Conservation (phyloP, 345 rosid genomes). For the Eucalyptus guilfoylei region DNA sequence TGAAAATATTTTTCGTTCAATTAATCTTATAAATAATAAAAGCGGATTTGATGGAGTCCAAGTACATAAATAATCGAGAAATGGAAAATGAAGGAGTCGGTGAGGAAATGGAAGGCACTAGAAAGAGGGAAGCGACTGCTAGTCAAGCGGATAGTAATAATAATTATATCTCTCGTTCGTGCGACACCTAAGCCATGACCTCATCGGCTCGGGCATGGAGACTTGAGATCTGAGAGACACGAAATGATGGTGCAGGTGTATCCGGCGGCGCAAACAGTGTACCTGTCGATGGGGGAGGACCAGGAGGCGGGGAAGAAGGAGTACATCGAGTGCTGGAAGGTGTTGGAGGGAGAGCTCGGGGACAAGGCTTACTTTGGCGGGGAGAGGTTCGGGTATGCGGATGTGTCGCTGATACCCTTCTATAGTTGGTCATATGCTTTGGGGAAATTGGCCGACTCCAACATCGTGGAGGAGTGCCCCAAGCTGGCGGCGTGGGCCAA, state of each 20-base stretch:
- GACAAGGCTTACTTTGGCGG: conserved; percentile 7
- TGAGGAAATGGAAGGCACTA: not conserved
- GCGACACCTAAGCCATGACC: not conserved
- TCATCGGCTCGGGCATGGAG: not conserved
- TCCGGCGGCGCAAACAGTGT: not conserved
- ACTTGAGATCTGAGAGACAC: not conserved
- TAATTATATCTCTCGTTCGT: not conserved
- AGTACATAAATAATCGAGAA: not conserved
- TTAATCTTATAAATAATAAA: no score
- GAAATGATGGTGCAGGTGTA: not conserved
- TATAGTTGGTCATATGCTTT: not conserved
- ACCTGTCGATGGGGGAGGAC: not conserved
- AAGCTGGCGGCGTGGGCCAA: conserved; percentile 7
- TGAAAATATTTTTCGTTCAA: no score
- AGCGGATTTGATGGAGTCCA: no score
- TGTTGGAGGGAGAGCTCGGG: conserved; percentile 8
- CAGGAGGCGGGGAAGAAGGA: conserved; percentile 1
- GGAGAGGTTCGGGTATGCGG: not conserved
- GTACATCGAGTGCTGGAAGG: not conserved
- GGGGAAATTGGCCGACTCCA: not conserved
- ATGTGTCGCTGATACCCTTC: conserved; percentile 2
- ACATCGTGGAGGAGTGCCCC: not conserved
- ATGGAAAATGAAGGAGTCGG: not conserved
- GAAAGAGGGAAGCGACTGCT: not conserved
- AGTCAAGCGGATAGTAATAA: no score